Conservation (phyloP, 2,329 filamentous ascomycete genomes). For the Cladophialophora chaetospira region DNA sequence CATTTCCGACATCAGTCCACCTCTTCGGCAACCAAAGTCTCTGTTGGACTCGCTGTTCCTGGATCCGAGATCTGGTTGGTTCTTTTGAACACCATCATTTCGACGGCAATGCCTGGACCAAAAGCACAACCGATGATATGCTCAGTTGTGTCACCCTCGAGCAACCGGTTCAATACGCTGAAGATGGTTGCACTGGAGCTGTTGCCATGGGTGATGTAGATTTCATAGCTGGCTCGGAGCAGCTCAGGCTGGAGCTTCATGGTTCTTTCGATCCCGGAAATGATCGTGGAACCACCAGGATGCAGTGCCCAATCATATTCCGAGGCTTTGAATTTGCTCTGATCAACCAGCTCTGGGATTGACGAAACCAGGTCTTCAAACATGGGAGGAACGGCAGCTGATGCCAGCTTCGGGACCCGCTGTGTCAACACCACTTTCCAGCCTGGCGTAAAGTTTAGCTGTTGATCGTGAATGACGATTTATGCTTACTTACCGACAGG, state of each 20-base stretch:
- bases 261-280: slow-evolving; percentile 62
- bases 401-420: slow-evolving; percentile 61
- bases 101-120: slow-evolving; percentile 68
- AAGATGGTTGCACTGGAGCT: slow-evolving; percentile 68
- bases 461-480: not conserved
- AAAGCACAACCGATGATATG: slow-evolving; percentile 69
- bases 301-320: slow-evolving; percentile 76
- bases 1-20: slow-evolving; percentile 24
- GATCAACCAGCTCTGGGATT: slow-evolving; percentile 41
- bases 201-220: slow-evolving; percentile 69
- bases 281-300: slow-evolving; percentile 67
- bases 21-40: slow-evolving; percentile 32
- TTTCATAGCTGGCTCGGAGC: slow-evolving; percentile 69
- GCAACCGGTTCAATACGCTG: slow-evolving; percentile 64
- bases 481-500: slow-evolving; percentile 54
- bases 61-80: slow-evolving; percentile 12
- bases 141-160: slow-evolving; percentile 45
- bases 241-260: slow-evolving; percentile 62
- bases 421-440: slow-evolving; percentile 69
- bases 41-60: slow-evolving; percentile 31
- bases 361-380: slow-evolving; percentile 59
- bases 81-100: slow-evolving; percentile 64
- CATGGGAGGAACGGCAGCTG: slow-evolving; percentile 53
- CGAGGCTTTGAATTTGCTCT: slow-evolving; percentile 46
- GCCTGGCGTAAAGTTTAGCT: slow-evolving; percentile 40